Evolutionary conservation across 345 rosid genomes (phyloP).

Genomic region (Euphorbia tirucalli): DNA sequence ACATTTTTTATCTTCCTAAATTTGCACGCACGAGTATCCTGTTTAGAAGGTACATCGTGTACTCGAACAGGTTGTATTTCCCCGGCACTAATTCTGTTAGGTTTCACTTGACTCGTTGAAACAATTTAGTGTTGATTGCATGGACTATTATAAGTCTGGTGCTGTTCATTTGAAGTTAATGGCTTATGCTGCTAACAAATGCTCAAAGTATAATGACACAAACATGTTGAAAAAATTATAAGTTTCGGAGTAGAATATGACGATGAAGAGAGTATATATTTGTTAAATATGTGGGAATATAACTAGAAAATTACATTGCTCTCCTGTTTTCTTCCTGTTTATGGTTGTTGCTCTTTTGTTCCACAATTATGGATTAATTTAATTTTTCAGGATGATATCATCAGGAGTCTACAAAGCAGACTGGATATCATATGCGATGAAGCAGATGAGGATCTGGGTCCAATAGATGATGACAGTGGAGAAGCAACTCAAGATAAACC

Average conservation of each 20-base stretch:
- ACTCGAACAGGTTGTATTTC: neutral
- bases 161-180: neutral
- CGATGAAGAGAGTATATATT: neutral
- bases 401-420: conserved; percentile 81
- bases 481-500: conserved; percentile 31
- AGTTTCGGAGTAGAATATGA: neutral
- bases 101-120: neutral
- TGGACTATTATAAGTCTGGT: neutral
- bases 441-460: conserved; percentile 51
- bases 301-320: neutral
- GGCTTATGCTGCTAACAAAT: conserved; percentile 1
- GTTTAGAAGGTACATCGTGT: neutral
- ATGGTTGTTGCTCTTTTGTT: conserved; percentile 6
- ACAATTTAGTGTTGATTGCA: neutral
- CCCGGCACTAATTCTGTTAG: neutral
- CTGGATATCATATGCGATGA: conserved; percentile 79
- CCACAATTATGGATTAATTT: conserved; percentile 2
- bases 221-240: neutral
- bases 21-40: neutral
- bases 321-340: neutral
- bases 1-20: neutral
- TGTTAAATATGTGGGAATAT: neutral
- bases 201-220: neutral
- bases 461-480: conserved; percentile 25
- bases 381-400: conserved; percentile 68